Base-by-base conservation (phyloP, 495 filamentous ascomycete species). In the Hypoxylon fuscum region DNA sequence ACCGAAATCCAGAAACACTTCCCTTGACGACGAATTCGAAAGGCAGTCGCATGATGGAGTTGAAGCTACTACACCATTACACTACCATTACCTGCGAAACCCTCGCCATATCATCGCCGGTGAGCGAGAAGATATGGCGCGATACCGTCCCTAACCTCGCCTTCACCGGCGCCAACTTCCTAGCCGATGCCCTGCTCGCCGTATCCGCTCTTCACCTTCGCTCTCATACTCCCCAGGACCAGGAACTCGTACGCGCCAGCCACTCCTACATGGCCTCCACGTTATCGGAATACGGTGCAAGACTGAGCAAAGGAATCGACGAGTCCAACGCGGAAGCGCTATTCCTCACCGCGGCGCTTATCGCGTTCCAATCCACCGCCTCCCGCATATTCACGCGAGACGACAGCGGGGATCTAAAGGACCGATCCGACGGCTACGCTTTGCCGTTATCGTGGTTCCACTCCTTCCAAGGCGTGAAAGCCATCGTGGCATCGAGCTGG, bases 381-480 rank as follows among this genome's bases (percentile, higher is more conserved):
- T 81, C 81, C 2, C 75, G 83, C 10, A 76, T 79, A 11, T 84
- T 84, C 35, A 74, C 77, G 44, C 74, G 81, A 20, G 76, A 82
- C 44, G 77, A 79, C 6, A 48, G 64, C 7, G 64, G 67, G 12
- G 63, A 69, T 22, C 50, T 53, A 0, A 70, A 69, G 34, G 70
- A 69, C 14, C 53, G 64, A 11, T 59, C 62, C 14, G 64, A 60
- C 12, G 59, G 64, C 20, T 84, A 86, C 59, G 63, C 68, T 5
- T 66, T 85, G 15, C 83, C 83, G 9, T 67, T 85, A 5, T 77
- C 79, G 0, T 85, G 80, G 81, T 85, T 86, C 46, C 81, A 84
- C 53, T 76, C 82, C n/a, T 85, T 85, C 66, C 83, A 85, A 52
- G 83, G 83, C 11, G 79, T 85, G 42, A 85, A 86, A 41, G 78